These are phyloP conservation scores for Beauveria rudraprayagi DNA, from an alignment of 2,329 filamentous ascomycete species.

Conservation along the genomic window DNA sequence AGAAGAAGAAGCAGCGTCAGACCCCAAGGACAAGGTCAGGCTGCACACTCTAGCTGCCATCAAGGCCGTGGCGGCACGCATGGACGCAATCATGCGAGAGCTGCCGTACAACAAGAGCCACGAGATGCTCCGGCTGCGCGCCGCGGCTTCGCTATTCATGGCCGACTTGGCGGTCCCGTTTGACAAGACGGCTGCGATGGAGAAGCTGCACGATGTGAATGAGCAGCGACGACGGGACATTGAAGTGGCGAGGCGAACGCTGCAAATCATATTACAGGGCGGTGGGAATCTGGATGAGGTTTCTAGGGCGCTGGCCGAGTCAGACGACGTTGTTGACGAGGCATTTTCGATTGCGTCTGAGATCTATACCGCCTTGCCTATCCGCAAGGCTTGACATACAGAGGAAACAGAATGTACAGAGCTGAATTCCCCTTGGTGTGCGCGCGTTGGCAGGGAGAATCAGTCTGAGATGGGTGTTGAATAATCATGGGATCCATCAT, in stretches of 20 bases:
- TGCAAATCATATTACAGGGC: slow-evolving; percentile 21
- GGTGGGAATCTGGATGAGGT: slow-evolving; percentile 22
- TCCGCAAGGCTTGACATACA: slow-evolving; percentile 14
- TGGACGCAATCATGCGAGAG: slow-evolving; percentile 63
- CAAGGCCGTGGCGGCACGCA: slow-evolving; percentile 53
- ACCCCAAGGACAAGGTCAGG: slow-evolving; percentile 32
- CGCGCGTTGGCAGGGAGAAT: background rate
- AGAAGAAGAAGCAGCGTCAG: background rate
- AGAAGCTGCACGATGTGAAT: slow-evolving; percentile 22
- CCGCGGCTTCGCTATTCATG: slow-evolving; percentile 67
- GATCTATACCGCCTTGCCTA: slow-evolving; percentile 26
- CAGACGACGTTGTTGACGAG: slow-evolving; percentile 13
- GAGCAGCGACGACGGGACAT: slow-evolving; percentile 22
- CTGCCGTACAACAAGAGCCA: slow-evolving; percentile 62
- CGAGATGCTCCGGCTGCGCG: slow-evolving; percentile 62
- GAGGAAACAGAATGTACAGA: no score
- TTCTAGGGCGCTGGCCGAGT: slow-evolving; percentile 18
- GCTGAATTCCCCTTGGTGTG: no score
- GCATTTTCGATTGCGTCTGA: slow-evolving; percentile 14
- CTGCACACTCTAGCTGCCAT: slow-evolving; percentile 49
- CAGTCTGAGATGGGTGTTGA: no score
- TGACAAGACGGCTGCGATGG: slow-evolving; percentile 22
- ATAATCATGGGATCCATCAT: no score
- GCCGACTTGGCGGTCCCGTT: slow-evolving; percentile 54
- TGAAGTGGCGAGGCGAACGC: slow-evolving; percentile 18